phyloP scores from a whole-genome alignment of 2,329 filamentous ascomycete species.

The Aspergillus vadensis region DNA sequence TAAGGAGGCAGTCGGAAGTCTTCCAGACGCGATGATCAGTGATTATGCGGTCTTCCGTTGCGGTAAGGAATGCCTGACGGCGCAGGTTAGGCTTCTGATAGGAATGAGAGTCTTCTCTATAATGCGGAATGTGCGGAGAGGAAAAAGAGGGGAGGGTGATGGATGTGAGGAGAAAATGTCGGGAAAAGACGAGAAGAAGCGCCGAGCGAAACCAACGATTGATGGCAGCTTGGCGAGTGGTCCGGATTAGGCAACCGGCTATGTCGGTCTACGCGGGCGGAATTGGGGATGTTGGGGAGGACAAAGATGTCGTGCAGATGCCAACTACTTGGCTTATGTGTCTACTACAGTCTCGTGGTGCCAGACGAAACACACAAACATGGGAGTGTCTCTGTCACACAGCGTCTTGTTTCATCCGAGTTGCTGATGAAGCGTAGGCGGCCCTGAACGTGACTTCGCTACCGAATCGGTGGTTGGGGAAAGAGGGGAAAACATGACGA shows the following conservation, averaged over 20 bases:
- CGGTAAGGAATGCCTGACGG: background rate
- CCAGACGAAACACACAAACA: background rate
- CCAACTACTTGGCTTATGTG: background rate
- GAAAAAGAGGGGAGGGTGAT: background rate
- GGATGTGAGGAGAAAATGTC: background rate
- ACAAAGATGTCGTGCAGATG: background rate
- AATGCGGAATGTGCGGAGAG: background rate
- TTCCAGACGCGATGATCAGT: background rate
- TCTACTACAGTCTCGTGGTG: background rate
- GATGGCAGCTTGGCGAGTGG: slow-evolving; percentile 5
- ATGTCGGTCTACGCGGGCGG: background rate
- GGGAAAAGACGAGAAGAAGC: background rate
- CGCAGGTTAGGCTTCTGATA: background rate
- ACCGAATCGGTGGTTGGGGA: background rate
- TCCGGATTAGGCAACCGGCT: slow-evolving; percentile 9
- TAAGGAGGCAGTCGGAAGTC: background rate
- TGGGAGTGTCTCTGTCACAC: background rate
- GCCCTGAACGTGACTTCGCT: background rate
- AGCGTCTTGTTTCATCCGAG: background rate
- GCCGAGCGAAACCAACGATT: background rate
- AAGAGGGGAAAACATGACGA: slow-evolving; percentile 2
- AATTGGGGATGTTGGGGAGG: background rate
- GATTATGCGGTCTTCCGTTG: background rate
- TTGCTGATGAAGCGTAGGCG: too few species aligned
- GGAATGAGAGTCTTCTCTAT: background rate